phyloP scores from a whole-genome alignment of 768 basidiomycete species.

The Mycena venus region DNA sequence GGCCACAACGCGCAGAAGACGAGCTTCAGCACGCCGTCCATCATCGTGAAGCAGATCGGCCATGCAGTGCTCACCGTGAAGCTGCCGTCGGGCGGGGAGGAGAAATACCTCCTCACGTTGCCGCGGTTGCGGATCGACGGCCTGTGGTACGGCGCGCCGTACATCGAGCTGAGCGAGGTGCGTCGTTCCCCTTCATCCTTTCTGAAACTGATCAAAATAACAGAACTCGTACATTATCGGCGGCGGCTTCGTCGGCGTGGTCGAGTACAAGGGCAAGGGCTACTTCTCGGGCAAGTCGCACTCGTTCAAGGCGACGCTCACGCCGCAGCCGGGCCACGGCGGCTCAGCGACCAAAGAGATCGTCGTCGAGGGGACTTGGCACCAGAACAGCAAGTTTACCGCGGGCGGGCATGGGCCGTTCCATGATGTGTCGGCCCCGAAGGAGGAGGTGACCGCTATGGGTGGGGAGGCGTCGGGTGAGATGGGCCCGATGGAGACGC shows the following conservation, averaged over 20 bases:
- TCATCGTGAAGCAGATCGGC: slow-evolving; percentile 95
- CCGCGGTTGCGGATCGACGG: slow-evolving; percentile 95
- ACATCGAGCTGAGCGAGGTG: slow-evolving; percentile 65
- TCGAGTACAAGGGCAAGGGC: slow-evolving; percentile 97
- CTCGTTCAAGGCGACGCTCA: slow-evolving; percentile 87
- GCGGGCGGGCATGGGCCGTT: slow-evolving; percentile 65
- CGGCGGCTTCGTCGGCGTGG: slow-evolving; percentile 57
- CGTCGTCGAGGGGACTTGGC: slow-evolving; percentile 87
- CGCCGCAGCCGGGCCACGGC: slow-evolving; percentile 58
- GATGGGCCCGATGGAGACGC: slow-evolving; percentile 89
- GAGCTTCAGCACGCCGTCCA: slow-evolving; percentile 83
- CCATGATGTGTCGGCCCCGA: slow-evolving; percentile 80
- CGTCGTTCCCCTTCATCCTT: neutral
- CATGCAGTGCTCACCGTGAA: slow-evolving; percentile 87
- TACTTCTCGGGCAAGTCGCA: slow-evolving; percentile 96
- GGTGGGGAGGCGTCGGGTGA: slow-evolving; percentile 66
- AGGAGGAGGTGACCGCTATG: slow-evolving; percentile 81
- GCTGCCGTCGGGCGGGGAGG: slow-evolving; percentile 60
- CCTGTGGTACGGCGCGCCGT: slow-evolving; percentile 64
- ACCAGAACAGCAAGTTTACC: slow-evolving; percentile 69
- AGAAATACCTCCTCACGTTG: slow-evolving; percentile 89
- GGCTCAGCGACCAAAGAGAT: slow-evolving; percentile 55
- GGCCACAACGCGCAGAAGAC: slow-evolving; percentile 98
- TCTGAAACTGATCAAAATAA: no score
- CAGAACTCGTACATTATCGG: slow-evolving; percentile 73